Conservation (phyloP, 2,329 filamentous ascomycete genomes). For the Aspergillus sp. region DNA sequence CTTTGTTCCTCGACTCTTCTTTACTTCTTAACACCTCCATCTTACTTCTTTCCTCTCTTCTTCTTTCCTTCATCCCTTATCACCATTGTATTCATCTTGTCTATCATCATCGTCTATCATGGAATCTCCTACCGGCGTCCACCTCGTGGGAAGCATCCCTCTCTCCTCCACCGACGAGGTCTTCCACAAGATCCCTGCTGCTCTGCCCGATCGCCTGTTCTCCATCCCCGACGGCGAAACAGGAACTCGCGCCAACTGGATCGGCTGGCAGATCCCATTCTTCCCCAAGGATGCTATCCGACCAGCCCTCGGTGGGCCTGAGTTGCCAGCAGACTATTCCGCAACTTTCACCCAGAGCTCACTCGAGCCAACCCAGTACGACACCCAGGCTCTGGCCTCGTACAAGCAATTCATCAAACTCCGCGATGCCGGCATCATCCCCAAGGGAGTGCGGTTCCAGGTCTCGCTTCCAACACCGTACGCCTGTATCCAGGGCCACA, state of each 20-base stretch:
- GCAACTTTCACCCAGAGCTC: slow-evolving; percentile 11
- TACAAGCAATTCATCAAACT: slow-evolving; percentile 27
- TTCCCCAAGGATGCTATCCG: slow-evolving; percentile 29
- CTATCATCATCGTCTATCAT: no score
- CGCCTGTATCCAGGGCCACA: slow-evolving; percentile 16
- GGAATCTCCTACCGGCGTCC: not conserved
- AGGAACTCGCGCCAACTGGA: slow-evolving; percentile 27
- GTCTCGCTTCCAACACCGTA: slow-evolving; percentile 29
- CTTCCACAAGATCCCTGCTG: slow-evolving; percentile 29
- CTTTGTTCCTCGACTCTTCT: no score
- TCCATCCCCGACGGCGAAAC: slow-evolving; percentile 47
- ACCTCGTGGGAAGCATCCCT: slow-evolving; percentile 41
- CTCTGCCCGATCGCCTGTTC: slow-evolving; percentile 34
- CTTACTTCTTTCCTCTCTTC: no score
- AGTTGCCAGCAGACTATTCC: not conserved
- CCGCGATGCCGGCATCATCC: slow-evolving; percentile 23
- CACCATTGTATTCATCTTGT: no score
- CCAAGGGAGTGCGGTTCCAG: slow-evolving; percentile 29
- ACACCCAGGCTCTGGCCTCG: slow-evolving; percentile 27
- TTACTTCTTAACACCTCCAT: no score
- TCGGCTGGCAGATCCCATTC: slow-evolving; percentile 27
- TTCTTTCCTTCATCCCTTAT: no score
- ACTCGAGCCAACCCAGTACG: slow-evolving; percentile 26
- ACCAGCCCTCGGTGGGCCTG: not conserved
- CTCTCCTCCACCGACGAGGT: slow-evolving; percentile 32